These are phyloP conservation scores for Beauveria asiatica DNA, from an alignment of 2,329 filamentous ascomycete species.

Conservation along the genomic window DNA sequence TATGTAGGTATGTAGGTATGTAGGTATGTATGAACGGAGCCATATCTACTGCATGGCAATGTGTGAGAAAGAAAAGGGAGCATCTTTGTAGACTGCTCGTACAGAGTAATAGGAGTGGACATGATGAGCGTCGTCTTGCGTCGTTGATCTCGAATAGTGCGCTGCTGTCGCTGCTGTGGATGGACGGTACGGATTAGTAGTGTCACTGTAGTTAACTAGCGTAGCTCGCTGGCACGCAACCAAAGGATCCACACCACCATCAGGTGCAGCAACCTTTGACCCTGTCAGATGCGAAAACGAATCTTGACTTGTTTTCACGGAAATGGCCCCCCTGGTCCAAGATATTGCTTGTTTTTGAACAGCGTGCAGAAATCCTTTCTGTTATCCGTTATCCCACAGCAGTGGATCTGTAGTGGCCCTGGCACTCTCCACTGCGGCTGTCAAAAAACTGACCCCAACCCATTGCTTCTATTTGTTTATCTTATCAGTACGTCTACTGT, in stretches of 20 bases:
- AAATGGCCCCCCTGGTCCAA: neutral
- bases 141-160: neutral
- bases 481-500: too few relatives aligned
- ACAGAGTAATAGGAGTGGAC: neutral
- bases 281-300: slow-evolving; percentile 5
- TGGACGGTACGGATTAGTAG: too few relatives aligned
- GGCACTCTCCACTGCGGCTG: neutral
- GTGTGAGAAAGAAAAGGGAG: neutral
- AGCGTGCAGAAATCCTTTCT: neutral
- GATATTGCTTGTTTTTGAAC: neutral
- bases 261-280: neutral
- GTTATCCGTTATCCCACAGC: neutral
- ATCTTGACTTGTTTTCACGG: neutral
- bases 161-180: too few relatives aligned
- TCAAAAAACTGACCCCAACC: neutral
- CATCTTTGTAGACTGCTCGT: neutral
- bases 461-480: neutral
- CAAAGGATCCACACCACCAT: neutral
- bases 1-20: neutral
- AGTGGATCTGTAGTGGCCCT: neutral
- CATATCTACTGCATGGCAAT: neutral
- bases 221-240: too few relatives aligned
- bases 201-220: too few relatives aligned
- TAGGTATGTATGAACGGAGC: neutral
- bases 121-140: neutral